Conservation (phyloP, 352 stramenopile species). For the Pythium rishiriense region DNA sequence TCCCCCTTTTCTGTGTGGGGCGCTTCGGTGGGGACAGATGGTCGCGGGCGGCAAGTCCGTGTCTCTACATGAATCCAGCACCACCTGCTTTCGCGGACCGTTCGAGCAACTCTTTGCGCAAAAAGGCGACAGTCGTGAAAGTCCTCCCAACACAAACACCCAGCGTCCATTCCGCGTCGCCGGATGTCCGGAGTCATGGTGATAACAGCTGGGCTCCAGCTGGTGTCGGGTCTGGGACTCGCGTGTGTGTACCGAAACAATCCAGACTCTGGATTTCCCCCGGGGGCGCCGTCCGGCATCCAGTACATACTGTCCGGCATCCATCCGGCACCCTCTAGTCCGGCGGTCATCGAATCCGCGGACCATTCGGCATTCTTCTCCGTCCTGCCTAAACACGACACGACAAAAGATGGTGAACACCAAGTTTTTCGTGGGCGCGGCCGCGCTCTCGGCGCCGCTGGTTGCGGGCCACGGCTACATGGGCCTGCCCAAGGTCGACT, state of each 20-base stretch:
- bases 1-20: background rate
- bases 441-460: constrained; percentile 15
- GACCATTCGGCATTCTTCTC: constrained; percentile 20
- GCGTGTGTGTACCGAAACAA: background rate
- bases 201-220: constrained; percentile 6
- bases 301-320: constrained; percentile 1
- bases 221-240: background rate
- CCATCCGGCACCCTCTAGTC: background rate
- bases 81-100: constrained; percentile 13
- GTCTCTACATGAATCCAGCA: constrained; percentile 4
- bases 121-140: background rate
- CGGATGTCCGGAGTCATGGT: constrained; percentile 2
- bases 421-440: constrained; percentile 10
- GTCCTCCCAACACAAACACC: too few relatives aligned
- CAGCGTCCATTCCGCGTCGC: constrained; percentile 1
- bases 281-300: background rate
- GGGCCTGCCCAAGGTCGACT: constrained; percentile 4
- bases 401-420: constrained; percentile 11
- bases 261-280: background rate
- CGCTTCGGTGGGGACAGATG: constrained; percentile 5
- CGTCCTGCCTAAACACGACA: constrained; percentile 2
- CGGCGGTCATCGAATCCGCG: background rate
- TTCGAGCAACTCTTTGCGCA: constrained; percentile 3
- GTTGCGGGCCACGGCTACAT: constrained; percentile 22
- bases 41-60: background rate